These are phyloP conservation scores for Parathielavia appendiculata DNA, from an alignment of 495 filamentous ascomycete genomes.

Conservation along the genomic window DNA sequence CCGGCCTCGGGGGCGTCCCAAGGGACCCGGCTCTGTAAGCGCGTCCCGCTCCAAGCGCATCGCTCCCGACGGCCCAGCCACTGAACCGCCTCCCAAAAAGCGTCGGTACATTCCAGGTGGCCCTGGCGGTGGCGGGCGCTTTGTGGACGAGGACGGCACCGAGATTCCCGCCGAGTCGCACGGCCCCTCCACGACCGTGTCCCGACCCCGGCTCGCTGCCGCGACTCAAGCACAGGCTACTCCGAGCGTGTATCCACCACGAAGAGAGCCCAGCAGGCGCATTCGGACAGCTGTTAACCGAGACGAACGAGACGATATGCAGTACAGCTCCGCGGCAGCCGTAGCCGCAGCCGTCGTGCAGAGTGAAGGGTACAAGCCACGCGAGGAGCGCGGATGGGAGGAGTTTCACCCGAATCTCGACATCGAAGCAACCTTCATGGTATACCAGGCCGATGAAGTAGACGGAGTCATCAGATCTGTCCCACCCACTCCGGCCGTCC, in stretches of 20 bases:
- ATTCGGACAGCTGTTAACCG: constrained; percentile 47
- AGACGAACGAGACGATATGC: constrained; percentile 49
- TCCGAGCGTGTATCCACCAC: constrained; percentile 41
- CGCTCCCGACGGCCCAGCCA: constrained; percentile 38
- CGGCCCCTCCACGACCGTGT: constrained; percentile 26
- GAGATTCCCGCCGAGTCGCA: constrained; percentile 41
- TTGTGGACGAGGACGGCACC: constrained; percentile 58
- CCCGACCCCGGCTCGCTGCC: constrained; percentile 35
- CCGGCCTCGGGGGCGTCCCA: constrained; percentile 42
- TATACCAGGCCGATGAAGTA: constrained; percentile 79
- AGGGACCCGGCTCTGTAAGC: constrained; percentile 35
- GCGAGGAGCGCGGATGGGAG: constrained; percentile 93
- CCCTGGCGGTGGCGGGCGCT: constrained; percentile 73
- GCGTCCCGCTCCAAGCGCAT: constrained; percentile 39
- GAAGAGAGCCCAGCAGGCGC: constrained; percentile 50
- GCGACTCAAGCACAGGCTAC: constrained; percentile 34
- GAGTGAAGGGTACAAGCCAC: constrained; percentile 91
- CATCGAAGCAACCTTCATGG: constrained; percentile 67
- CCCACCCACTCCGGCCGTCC: constrained; percentile 40
- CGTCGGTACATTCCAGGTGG: constrained; percentile 68
- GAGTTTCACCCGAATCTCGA: constrained; percentile 96
- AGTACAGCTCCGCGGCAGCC: constrained; percentile 72
- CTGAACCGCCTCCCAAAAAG: constrained; percentile 51
- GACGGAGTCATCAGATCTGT: constrained; percentile 56
- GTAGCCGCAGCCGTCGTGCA: constrained; percentile 79